These are phyloP conservation scores for Thermothielavioides terrestris DNA, from an alignment of 495 filamentous ascomycete genomes.

Conservation along the genomic window DNA sequence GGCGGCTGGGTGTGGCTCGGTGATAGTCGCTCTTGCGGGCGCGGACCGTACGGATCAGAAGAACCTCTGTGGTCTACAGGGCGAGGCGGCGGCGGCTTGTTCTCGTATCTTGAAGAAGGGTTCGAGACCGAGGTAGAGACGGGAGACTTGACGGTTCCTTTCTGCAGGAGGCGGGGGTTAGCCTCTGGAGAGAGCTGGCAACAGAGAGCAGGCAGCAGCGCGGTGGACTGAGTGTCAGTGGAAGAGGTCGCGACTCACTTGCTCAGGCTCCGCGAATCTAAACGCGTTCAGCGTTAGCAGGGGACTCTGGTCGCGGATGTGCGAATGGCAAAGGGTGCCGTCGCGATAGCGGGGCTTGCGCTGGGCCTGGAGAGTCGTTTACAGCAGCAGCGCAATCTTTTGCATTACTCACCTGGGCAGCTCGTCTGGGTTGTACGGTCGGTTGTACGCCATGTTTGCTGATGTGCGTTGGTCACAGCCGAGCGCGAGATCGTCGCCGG, in stretches of 20 bases:
- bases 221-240: conserved; percentile 2
- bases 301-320: neutral
- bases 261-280: conserved; percentile 92
- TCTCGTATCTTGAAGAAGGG: conserved; percentile 31
- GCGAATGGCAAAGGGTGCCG: neutral
- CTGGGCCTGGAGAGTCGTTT: conserved; percentile 11
- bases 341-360: conserved; percentile 4
- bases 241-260: conserved; percentile 44
- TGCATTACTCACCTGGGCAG: conserved; percentile 72
- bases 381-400: neutral
- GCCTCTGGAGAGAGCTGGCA: too few species aligned
- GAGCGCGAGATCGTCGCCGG: conserved; percentile 11
- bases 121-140: conserved; percentile 7
- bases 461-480: conserved; percentile 8
- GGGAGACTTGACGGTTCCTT: conserved; percentile 20
- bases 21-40: conserved; percentile 14
- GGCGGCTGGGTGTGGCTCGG: conserved; percentile 11
- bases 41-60: conserved; percentile 14
- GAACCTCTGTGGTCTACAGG: conserved; percentile 21
- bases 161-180: conserved; percentile 25
- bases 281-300: conserved; percentile 16
- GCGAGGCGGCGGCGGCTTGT: conserved; percentile 30
- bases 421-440: conserved; percentile 89
- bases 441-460: conserved; percentile 82
- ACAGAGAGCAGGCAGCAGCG: too few species aligned